Conservation (phyloP, 1,139 yeast species). For the Diutina rugosa region DNA sequence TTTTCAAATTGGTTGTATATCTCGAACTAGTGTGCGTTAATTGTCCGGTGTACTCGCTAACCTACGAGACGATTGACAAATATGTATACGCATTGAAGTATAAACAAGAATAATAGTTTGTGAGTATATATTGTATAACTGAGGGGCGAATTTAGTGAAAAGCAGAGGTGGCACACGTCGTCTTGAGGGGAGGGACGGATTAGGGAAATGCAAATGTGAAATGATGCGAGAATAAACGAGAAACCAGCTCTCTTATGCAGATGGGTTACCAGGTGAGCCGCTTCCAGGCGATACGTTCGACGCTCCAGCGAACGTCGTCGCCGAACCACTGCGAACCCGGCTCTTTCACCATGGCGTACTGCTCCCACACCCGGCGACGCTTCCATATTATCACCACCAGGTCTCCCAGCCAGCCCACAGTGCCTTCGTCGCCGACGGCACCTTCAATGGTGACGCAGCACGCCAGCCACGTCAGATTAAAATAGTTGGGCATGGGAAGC, state of each 20-base stretch:
- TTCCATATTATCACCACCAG: conserved; percentile 64
- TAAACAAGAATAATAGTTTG: too few relatives aligned
- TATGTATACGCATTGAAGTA: too few relatives aligned
- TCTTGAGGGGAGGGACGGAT: not conserved
- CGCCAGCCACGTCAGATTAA: conserved; percentile 83
- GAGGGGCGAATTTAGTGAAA: not conserved
- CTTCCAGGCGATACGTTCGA: not conserved
- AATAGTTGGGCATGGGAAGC: conserved; percentile 50
- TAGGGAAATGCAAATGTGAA: not conserved
- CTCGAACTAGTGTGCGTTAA: too few relatives aligned
- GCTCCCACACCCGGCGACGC: conserved; percentile 68
- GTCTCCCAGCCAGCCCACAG: conserved; percentile 68
- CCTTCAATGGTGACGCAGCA: conserved; percentile 43
- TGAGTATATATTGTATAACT: too few relatives aligned
- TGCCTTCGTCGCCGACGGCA: conserved; percentile 45
- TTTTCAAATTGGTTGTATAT: too few relatives aligned
- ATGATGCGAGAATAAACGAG: not conserved
- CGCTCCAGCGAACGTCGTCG: not conserved
- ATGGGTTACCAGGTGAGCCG: not conserved
- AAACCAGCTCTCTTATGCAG: not conserved
- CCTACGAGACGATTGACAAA: too few relatives aligned
- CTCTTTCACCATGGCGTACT: conserved; percentile 53
- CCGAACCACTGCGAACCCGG: not conserved
- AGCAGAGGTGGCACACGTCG: not conserved
- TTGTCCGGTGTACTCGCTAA: too few relatives aligned